Evolutionary conservation across 495 filamentous ascomycete species (phyloP).

Genomic region (Copromyces sp.): DNA sequence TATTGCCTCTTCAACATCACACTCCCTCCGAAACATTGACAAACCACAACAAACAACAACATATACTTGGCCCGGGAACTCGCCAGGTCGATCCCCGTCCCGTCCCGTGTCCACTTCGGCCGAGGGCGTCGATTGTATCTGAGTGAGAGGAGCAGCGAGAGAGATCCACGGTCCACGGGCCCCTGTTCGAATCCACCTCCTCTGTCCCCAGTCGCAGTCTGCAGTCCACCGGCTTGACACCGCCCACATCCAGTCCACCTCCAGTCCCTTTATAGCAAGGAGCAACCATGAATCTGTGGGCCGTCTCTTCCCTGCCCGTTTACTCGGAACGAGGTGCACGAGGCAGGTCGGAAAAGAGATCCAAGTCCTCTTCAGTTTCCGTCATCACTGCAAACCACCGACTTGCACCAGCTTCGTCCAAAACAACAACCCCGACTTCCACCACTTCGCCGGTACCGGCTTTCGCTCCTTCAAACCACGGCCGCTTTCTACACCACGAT

Average conservation of each 20-base stretch:
- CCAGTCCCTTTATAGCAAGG: conserved; percentile 1
- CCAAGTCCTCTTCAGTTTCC: conserved; percentile 3
- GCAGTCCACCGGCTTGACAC: conserved; percentile 2
- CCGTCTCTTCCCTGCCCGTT: conserved; percentile 22
- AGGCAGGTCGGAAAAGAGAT: conserved; percentile 15
- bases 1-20: neutral
- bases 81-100: neutral
- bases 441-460: conserved; percentile 5
- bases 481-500: conserved; percentile 10
- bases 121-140: neutral
- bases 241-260: neutral
- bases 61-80: neutral
- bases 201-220: neutral
- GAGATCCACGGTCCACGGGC: neutral
- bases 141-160: neutral
- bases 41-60: neutral
- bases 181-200: neutral
- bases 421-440: conserved; percentile 1
- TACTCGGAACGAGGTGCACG: conserved; percentile 16
- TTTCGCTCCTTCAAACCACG: conserved; percentile 1
- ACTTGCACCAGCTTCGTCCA: neutral
- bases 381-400: neutral
- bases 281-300: conserved; percentile 26
- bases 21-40: neutral
- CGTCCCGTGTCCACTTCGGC: neutral